A percentile compares a stretch with the other conserved stretches of the same genome.
These are phyloP conservation scores for Rhypophila decipiens DNA, from an alignment of 495 filamentous ascomycete genomes.

Conservation along the genomic window DNA sequence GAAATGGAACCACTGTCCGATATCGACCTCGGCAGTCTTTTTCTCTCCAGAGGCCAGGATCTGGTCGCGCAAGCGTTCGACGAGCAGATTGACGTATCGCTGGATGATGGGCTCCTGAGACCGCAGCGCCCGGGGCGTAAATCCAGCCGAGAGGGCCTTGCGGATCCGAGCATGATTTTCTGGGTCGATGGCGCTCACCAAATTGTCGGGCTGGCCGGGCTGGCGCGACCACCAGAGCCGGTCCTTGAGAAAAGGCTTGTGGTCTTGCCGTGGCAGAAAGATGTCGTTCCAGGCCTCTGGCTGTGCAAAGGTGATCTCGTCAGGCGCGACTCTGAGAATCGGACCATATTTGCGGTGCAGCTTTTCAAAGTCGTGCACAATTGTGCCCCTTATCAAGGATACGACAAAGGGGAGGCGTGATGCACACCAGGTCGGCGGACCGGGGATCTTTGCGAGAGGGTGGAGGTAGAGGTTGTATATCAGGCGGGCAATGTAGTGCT, in stretches of 20 bases:
- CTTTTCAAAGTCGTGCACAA: constrained; percentile 30
- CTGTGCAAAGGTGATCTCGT: constrained; percentile 40
- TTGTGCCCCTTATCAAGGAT: constrained; percentile 20
- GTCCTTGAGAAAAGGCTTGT: too few species aligned
- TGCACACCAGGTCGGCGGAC: constrained; percentile 30
- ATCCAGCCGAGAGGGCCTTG: neutral
- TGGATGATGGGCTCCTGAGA: neutral
- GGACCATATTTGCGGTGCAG: constrained; percentile 42
- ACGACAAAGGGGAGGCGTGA: constrained; percentile 27
- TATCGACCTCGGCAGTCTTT: neutral
- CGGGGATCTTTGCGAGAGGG: constrained; percentile 39
- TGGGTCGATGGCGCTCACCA: too few species aligned
- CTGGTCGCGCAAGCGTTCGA: neutral
- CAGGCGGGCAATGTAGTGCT: neutral
- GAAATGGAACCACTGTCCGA: neutral
- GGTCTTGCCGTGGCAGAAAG: too few species aligned
- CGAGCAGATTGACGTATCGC: neutral
- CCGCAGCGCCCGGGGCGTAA: neutral
- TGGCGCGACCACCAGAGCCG: too few species aligned
- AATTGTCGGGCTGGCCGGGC: too few species aligned
- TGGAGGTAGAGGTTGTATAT: constrained; percentile 44
- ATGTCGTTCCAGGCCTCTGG: constrained; percentile 49
- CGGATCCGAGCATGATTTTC: neutral
- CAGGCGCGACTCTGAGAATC: constrained; percentile 43
- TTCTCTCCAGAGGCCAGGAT: neutral